phyloP scores from a whole-genome alignment of 345 rosid species.

The Litchi chinensis region DNA sequence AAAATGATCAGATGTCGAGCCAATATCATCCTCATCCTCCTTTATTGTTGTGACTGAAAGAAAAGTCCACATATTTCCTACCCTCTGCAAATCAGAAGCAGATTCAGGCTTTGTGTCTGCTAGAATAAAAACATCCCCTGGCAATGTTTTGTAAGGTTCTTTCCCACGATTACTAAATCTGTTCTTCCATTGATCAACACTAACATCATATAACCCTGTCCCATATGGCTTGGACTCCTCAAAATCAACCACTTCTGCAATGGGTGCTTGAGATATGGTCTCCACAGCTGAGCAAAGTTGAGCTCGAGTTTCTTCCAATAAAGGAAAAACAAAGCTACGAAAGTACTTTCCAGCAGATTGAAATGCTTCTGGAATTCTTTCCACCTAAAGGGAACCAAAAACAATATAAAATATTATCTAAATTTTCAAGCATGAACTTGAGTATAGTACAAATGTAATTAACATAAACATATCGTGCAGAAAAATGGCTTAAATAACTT shows the following conservation, averaged over 20 bases:
- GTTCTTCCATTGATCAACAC: conserved; percentile 40
- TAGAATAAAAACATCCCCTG: conserved; percentile 41
- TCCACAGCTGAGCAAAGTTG: conserved; percentile 34
- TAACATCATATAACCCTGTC: conserved; percentile 20
- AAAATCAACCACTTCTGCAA: conserved; percentile 24
- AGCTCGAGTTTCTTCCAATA: conserved; percentile 52
- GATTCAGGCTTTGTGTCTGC: conserved; percentile 37
- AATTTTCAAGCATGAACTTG: neutral
- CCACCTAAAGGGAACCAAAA: conserved; percentile 28
- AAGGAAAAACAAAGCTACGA: conserved; percentile 30
- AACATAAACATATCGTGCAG: neutral
- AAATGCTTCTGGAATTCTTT: conserved; percentile 37
- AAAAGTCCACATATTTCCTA: conserved; percentile 31
- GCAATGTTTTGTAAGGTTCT: conserved; percentile 41
- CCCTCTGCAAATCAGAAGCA: conserved; percentile 36
- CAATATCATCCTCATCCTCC: neutral
- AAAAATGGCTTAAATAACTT: neutral
- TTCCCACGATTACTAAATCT: conserved; percentile 18
- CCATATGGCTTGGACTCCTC: neutral
- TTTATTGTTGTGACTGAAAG: conserved; percentile 21
- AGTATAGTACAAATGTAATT: neutral
- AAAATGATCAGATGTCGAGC: neutral
- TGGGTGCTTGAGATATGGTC: conserved; percentile 34
- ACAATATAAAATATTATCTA: neutral
- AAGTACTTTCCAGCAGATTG: conserved; percentile 30